Percentiles rank a stretch among this genome's conserved stretches.
Conservation (phyloP, 352 stramenopile species). For the Pythium plurisporium region DNA sequence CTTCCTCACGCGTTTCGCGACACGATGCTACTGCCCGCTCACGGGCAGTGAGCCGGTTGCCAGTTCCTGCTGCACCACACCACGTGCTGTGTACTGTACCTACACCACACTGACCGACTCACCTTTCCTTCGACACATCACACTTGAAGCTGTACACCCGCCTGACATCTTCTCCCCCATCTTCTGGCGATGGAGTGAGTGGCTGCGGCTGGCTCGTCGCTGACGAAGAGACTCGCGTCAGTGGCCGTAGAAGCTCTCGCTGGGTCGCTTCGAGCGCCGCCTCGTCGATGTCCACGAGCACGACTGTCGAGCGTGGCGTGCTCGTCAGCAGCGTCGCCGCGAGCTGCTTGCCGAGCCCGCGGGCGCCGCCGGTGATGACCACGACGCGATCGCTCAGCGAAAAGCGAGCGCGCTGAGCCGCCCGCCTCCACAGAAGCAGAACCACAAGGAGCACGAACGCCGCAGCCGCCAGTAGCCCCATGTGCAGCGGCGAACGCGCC, state of each 20-base stretch:
- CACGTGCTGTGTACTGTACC: not conserved
- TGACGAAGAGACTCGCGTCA: constrained; percentile 6
- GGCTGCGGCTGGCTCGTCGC: constrained; percentile 14
- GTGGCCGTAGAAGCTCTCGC: constrained; percentile 14
- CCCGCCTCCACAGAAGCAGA: not conserved
- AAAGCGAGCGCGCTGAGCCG: constrained; percentile 21
- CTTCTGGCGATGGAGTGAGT: not conserved
- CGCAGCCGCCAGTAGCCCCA: not conserved
- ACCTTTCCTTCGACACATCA: constrained; percentile 62
- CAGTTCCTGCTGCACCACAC: not conserved
- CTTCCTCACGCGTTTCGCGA: not conserved
- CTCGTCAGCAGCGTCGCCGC: constrained; percentile 29
- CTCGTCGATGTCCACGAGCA: constrained; percentile 60
- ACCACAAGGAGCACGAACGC: not conserved
- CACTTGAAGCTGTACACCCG: constrained; percentile 44
- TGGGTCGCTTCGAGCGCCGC: constrained; percentile 30
- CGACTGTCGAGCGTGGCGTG: constrained; percentile 34
- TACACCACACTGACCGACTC: constrained; percentile 2
- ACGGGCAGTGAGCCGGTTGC: not conserved
- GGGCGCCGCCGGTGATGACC: constrained; percentile 61
- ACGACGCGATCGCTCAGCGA: constrained; percentile 43
- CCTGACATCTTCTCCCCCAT: not conserved
- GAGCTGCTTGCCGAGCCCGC: constrained; percentile 48
- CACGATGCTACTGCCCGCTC: not conserved
- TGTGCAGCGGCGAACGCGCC: not conserved